These are phyloP conservation scores for Irpex sp. DNA, from an alignment of 1,284 basidiomycete genomes.

Conservation along the genomic window DNA sequence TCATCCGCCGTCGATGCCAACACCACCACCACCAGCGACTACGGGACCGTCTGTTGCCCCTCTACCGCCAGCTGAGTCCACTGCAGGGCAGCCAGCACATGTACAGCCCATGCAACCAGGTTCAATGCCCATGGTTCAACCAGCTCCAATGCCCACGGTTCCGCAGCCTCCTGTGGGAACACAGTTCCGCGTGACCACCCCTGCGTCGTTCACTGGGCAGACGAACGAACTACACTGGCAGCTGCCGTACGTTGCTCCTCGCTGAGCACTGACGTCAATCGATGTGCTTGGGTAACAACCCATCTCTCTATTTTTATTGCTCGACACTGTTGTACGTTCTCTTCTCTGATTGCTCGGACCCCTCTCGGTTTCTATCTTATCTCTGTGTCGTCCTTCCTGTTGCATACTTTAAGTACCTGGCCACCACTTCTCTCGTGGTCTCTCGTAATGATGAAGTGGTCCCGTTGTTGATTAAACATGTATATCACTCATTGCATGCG, in stretches of 20 bases:
- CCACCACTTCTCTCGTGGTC: too few species aligned
- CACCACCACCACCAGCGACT: background rate
- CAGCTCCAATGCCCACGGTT: background rate
- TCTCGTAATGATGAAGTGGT: too few species aligned
- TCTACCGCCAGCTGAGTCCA: background rate
- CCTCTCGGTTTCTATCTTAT: background rate
- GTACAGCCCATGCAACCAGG: background rate
- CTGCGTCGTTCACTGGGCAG: background rate
- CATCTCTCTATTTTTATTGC: background rate
- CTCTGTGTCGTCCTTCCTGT: background rate
- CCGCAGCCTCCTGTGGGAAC: background rate
- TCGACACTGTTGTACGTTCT: background rate
- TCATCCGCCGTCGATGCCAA: background rate
- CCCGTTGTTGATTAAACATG: too few species aligned
- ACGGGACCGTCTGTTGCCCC: background rate
- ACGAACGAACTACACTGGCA: constrained; percentile 3
- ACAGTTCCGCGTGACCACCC: background rate
- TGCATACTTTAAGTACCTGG: background rate
- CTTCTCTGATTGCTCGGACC: background rate
- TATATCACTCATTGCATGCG: too few species aligned
- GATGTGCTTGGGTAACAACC: background rate
- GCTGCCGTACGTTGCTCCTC: background rate
- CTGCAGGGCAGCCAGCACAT: background rate
- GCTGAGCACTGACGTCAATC: background rate
- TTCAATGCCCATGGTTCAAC: background rate